Evolutionary conservation across 1,139 yeast genomes (phyloP), one percentile per base, ranked within the genome.

Genomic region (Kodamaea sp.): DNA sequence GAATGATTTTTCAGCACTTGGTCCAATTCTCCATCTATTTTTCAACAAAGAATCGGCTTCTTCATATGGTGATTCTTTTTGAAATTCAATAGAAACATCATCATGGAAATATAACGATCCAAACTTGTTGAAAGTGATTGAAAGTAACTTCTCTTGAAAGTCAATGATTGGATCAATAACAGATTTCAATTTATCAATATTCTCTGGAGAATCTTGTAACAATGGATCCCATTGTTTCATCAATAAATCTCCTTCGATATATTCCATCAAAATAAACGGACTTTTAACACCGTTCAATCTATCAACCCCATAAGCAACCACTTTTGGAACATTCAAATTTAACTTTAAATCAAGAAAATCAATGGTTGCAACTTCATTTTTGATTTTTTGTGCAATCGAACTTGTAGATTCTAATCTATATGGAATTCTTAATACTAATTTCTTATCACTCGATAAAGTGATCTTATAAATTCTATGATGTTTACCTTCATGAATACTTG

Each of bases 141-240:
- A 67, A 28, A 77, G 69, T 7, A 79, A 60, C 46, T 73, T 66
- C 7, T 66, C 62, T 51, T 81, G 82, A 58, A 84, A 77, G 31
- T 79, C 80, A 29, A 83, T 70, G 42, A 84, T 63, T 32, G 86
- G 84, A 26, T 70, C 70, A 46, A 84, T 70, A 6, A 83, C 90
- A 32, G 65, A 61, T 45, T 74, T 69, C 48, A 84, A 64, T 36
- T 70, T 62, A 11, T 62, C 70, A 37, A 71, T 69, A 15, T 73
- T 65, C 15, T 53, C 57, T 20, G 60, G 63, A 29, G 62, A 55
- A 32, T 71, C 67, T 29, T 62, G 62, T 24, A 70, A 63, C 57
- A 86, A 75, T 24, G 98, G 97, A 46, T 85, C 79, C 98, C 98
- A 92, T 46, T 79, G 70, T 53, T 78, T 84, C 96, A 90, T 90